Percentiles rank a stretch among this genome's conserved stretches.
phyloP scores from a whole-genome alignment of 2,329 filamentous ascomycete genomes.

The Sarocladium brachiariae region DNA sequence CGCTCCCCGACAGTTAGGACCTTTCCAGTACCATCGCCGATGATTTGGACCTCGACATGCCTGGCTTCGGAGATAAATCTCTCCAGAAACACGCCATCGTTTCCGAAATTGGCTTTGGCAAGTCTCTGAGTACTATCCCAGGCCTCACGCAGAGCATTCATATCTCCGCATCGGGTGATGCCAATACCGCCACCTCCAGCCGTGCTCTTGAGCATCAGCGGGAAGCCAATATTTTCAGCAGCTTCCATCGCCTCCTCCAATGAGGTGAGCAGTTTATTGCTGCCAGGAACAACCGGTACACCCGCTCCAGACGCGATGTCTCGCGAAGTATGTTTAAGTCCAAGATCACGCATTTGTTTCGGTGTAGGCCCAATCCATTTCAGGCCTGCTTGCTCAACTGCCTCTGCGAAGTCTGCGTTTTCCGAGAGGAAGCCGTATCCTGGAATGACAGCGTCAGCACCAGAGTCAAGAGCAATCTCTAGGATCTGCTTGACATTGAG shows the following conservation, averaged over 20 bases:
- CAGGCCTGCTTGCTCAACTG: slow-evolving; percentile 46
- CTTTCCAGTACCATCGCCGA: slow-evolving; percentile 36
- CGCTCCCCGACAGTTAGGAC: slow-evolving; percentile 36
- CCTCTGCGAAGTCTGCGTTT: slow-evolving; percentile 52
- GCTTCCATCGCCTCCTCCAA: slow-evolving; percentile 22
- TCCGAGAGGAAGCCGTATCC: slow-evolving; percentile 63
- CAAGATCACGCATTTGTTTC: slow-evolving; percentile 30
- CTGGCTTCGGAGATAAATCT: slow-evolving; percentile 32
- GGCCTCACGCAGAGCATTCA: slow-evolving; percentile 21
- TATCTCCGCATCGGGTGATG: slow-evolving; percentile 29
- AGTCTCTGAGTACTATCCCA: slow-evolving; percentile 31
- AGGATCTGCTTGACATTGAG: slow-evolving; percentile 59
- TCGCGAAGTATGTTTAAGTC: slow-evolving; percentile 31
- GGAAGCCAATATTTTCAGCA: slow-evolving; percentile 25
- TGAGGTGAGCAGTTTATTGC: slow-evolving; percentile 18
- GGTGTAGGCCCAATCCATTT: slow-evolving; percentile 53
- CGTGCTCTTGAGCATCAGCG: slow-evolving; percentile 41
- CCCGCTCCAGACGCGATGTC: slow-evolving; percentile 22
- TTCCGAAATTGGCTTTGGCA: slow-evolving; percentile 35
- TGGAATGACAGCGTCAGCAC: slow-evolving; percentile 53
- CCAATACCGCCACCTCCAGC: slow-evolving; percentile 41
- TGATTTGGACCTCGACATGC: slow-evolving; percentile 44
- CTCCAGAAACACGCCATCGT: slow-evolving; percentile 34
- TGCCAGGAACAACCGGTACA: slow-evolving; percentile 30
- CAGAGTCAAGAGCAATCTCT: slow-evolving; percentile 39